Evolutionary conservation across 176 grass and related monocot species (phyloP).

Genomic region (Tillandsia fasciculata): DNA sequence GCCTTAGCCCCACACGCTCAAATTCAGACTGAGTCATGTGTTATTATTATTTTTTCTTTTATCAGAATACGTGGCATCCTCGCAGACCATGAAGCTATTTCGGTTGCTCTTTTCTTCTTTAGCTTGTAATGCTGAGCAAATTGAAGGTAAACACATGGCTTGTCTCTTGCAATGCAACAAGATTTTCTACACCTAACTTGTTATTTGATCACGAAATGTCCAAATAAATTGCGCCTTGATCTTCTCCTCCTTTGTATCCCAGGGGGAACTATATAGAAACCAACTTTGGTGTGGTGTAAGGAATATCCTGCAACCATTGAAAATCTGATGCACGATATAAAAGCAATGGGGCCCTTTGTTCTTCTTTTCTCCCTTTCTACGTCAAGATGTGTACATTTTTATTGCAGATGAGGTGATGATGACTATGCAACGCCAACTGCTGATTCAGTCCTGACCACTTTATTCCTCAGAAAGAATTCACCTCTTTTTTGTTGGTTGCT

Average conservation of each 20-base stretch:
- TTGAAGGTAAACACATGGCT: background rate
- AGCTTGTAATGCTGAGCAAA: too few relatives aligned
- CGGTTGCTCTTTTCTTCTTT: background rate
- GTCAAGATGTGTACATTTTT: background rate
- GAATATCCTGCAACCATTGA: background rate
- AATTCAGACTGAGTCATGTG: too few relatives aligned
- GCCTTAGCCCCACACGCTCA: background rate
- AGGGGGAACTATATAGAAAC: background rate
- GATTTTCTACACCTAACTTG: background rate
- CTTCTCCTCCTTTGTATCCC: background rate
- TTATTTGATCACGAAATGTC: background rate
- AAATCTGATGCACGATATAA: background rate
- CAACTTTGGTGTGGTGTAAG: background rate
- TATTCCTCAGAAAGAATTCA: background rate
- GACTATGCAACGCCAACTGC: slow-evolving; percentile 5
- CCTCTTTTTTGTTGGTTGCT: background rate
- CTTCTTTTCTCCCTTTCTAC: background rate
- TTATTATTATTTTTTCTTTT: background rate
- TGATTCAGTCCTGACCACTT: slow-evolving; percentile 11
- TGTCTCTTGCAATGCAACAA: background rate
- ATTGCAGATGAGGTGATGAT: slow-evolving; percentile 7
- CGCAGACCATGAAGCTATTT: background rate
- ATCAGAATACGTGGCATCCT: background rate
- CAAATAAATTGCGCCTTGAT: background rate
- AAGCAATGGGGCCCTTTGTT: background rate